A percentile compares a stretch with the other conserved stretches of the same genome.
Evolutionary conservation across 2,329 filamentous ascomycete genomes (phyloP).

Genomic region (Phialocephala sp.): DNA sequence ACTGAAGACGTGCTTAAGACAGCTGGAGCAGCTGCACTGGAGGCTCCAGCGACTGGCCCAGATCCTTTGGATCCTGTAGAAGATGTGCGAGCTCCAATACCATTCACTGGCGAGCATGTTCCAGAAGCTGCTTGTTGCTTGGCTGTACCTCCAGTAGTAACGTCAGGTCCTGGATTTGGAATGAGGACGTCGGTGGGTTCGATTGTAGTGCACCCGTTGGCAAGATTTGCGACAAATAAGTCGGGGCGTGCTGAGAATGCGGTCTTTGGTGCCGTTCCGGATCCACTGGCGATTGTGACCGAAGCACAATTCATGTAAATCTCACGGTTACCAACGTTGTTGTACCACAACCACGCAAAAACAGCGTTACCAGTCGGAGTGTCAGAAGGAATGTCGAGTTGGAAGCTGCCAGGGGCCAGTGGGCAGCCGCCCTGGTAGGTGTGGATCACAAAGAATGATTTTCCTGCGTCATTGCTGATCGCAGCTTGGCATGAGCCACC

Average conservation of each 20-base stretch:
- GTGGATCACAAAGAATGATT: slow-evolving; percentile 64
- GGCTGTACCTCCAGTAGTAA: slow-evolving; percentile 32
- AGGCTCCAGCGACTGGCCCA: background rate
- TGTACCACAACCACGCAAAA: slow-evolving; percentile 54
- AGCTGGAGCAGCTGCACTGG: background rate
- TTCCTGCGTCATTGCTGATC: slow-evolving; percentile 63
- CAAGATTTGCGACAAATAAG: slow-evolving; percentile 64
- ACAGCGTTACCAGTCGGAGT: slow-evolving; percentile 34
- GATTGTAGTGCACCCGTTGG: slow-evolving; percentile 55
- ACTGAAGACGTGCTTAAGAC: slow-evolving; percentile 8
- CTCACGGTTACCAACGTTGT: slow-evolving; percentile 64
- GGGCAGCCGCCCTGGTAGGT: slow-evolving; percentile 48
- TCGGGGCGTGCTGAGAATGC: slow-evolving; percentile 55
- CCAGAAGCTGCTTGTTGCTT: slow-evolving; percentile 29
- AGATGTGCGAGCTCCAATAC: slow-evolving; percentile 23
- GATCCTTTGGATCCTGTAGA: slow-evolving; percentile 1
- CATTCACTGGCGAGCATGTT: slow-evolving; percentile 36
- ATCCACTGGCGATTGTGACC: slow-evolving; percentile 52
- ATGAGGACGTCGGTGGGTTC: slow-evolving; percentile 56
- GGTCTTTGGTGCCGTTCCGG: slow-evolving; percentile 30
- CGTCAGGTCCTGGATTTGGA: slow-evolving; percentile 58
- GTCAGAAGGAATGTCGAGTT: slow-evolving; percentile 41
- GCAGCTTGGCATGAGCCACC: slow-evolving; percentile 67
- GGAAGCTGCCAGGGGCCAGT: slow-evolving; percentile 29
- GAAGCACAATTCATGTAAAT: slow-evolving; percentile 72